Percentiles rank a stretch among this genome's conserved stretches.
These are phyloP conservation scores for Euphorbia tirucalli DNA, from an alignment of 345 rosid genomes.

Conservation along the genomic window DNA sequence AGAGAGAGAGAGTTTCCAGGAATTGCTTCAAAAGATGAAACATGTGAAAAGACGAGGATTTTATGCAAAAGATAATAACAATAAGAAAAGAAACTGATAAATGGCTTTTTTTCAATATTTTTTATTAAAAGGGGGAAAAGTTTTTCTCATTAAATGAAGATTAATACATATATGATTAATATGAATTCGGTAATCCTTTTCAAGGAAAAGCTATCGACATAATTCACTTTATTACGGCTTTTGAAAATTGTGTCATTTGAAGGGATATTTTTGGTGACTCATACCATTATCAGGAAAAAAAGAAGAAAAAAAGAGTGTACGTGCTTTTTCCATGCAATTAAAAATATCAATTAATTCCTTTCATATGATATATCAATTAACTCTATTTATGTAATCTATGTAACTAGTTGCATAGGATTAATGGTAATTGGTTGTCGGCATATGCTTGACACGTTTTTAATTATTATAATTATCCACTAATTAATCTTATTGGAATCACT, in stretches of 20 bases:
- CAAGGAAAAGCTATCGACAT: neutral
- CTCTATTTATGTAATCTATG: too few species aligned
- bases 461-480: neutral
- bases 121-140: neutral
- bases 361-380: too few species aligned
- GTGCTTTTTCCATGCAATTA: too few species aligned
- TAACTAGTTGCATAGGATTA: too few species aligned
- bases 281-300: too few species aligned
- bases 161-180: too few species aligned
- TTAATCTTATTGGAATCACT: neutral
- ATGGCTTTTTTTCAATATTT: neutral
- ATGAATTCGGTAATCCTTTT: neutral
- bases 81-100: neutral
- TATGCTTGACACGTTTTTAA: too few species aligned
- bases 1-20: neutral
- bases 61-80: neutral
- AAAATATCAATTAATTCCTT: too few species aligned
- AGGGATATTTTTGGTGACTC: neutral
- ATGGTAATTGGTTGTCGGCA: too few species aligned
- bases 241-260: conserved; percentile 6
- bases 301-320: too few species aligned
- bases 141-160: neutral
- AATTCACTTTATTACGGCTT: neutral
- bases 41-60: neutral
- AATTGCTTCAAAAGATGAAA: conserved; percentile 12